phyloP scores from a whole-genome alignment of 352 stramenopile species.

The Phytopythium aichiense region DNA sequence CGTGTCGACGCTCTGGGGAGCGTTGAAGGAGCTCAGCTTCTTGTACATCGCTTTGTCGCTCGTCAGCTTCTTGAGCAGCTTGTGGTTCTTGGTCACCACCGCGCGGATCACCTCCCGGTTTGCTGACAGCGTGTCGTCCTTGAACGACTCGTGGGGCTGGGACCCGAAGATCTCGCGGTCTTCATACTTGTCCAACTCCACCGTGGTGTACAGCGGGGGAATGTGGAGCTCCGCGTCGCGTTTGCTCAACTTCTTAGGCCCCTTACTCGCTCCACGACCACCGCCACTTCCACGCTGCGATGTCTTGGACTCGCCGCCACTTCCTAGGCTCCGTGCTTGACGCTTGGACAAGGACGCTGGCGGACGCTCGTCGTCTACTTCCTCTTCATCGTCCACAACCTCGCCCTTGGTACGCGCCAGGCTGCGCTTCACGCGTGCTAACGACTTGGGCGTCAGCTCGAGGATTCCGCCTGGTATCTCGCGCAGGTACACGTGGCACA shows the following conservation, averaged over 20 bases:
- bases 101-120: slow-evolving; percentile 67
- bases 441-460: slow-evolving; percentile 62
- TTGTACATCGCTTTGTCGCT: slow-evolving; percentile 40
- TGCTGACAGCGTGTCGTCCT: slow-evolving; percentile 44
- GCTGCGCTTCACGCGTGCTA: slow-evolving; percentile 44
- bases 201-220: slow-evolving; percentile 36
- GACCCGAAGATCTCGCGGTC: slow-evolving; percentile 48
- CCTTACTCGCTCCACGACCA: slow-evolving; percentile 8
- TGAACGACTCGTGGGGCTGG: slow-evolving; percentile 33
- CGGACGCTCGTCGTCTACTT: slow-evolving; percentile 55
- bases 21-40: slow-evolving; percentile 46
- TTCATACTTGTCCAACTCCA: slow-evolving; percentile 50
- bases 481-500: slow-evolving; percentile 65
- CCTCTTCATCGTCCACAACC: slow-evolving; percentile 24
- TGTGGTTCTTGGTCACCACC: slow-evolving; percentile 65
- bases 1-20: slow-evolving; percentile 41
- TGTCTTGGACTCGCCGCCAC: slow-evolving; percentile 15
- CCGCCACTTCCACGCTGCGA: slow-evolving; percentile 2
- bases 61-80: slow-evolving; percentile 64
- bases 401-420: slow-evolving; percentile 31
- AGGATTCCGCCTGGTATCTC: slow-evolving; percentile 33
- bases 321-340: slow-evolving; percentile 1
- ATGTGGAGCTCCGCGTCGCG: slow-evolving; percentile 35
- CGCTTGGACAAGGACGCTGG: slow-evolving; percentile 16
- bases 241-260: slow-evolving; percentile 35